Conservation (phyloP, 495 filamentous ascomycete species). For the Bathelium albidoporum region DNA sequence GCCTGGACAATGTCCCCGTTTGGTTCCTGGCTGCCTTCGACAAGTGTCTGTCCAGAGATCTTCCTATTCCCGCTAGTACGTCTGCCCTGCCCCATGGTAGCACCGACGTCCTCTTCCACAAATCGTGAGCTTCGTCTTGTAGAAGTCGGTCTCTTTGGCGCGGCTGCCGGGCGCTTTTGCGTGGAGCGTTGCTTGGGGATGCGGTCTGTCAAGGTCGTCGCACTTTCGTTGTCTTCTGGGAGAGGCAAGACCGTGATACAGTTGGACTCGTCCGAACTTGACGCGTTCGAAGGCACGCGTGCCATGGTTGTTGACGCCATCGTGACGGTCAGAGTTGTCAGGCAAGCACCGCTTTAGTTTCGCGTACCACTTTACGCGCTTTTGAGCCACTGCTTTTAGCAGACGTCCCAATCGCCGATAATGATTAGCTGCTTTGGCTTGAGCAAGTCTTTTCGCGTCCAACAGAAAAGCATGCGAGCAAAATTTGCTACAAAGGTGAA, state of each 20-base stretch:
- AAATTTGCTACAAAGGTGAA: not conserved
- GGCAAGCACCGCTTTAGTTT: not conserved
- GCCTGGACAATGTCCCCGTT: conserved; percentile 2
- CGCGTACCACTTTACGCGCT: not conserved
- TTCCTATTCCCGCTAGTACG: conserved; percentile 22
- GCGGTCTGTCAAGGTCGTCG: not conserved
- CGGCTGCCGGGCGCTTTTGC: not conserved
- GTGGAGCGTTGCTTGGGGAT: not conserved
- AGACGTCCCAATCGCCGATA: no score
- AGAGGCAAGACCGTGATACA: not conserved
- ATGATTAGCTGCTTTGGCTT: not conserved
- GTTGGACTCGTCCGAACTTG: not conserved
- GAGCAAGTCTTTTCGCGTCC: not conserved
- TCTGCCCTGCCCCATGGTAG: not conserved
- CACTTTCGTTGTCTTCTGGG: not conserved
- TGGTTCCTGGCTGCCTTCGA: conserved; percentile 9
- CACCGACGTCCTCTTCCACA: not conserved
- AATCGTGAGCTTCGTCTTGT: not conserved
- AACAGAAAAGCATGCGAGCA: not conserved
- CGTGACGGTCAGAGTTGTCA: not conserved
- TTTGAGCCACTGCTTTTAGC: no score
- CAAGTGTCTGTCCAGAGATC: conserved; percentile 21
- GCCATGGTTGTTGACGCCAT: not conserved
- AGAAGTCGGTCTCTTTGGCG: not conserved
- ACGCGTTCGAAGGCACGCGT: not conserved